These are phyloP conservation scores for Mycena latifolia DNA, from an alignment of 768 basidiomycete genomes.

Conservation along the genomic window DNA sequence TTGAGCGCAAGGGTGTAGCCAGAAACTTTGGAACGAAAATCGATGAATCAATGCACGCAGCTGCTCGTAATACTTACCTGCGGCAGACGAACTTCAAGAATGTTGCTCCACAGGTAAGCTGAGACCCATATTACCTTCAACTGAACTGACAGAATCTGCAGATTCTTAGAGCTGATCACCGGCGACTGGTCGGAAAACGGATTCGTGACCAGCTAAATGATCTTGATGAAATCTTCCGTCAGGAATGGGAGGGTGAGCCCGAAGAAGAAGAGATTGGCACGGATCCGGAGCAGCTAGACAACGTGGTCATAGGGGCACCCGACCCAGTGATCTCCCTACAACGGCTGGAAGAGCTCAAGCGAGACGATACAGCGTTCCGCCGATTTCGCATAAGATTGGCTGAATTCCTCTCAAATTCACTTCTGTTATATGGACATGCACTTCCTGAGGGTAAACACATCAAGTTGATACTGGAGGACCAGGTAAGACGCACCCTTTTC, in stretches of 20 bases:
- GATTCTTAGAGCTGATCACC: conserved; percentile 9
- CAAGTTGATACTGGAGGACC: neutral
- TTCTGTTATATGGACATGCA: neutral
- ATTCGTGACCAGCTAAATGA: conserved; percentile 12
- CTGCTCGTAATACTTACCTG: conserved; percentile 44
- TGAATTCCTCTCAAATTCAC: neutral
- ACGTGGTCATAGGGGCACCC: neutral
- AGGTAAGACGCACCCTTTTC: neutral
- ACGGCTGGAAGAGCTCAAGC: neutral
- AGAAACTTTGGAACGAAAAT: conserved; percentile 46
- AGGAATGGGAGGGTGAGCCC: neutral
- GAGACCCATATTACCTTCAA: neutral
- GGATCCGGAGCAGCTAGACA: neutral
- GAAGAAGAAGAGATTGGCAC: too few species aligned
- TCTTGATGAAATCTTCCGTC: neutral
- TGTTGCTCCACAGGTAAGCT: conserved; percentile 44
- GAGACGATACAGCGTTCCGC: neutral
- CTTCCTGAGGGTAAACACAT: neutral
- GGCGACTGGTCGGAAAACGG: neutral
- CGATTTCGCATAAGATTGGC: neutral
- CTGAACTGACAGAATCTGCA: neutral
- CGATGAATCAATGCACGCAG: conserved; percentile 48
- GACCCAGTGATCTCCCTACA: neutral
- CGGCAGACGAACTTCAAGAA: conserved; percentile 48
- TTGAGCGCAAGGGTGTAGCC: conserved; percentile 46